Conservation (phyloP, 106 monocot genomes). For the Allium sativum region DNA sequence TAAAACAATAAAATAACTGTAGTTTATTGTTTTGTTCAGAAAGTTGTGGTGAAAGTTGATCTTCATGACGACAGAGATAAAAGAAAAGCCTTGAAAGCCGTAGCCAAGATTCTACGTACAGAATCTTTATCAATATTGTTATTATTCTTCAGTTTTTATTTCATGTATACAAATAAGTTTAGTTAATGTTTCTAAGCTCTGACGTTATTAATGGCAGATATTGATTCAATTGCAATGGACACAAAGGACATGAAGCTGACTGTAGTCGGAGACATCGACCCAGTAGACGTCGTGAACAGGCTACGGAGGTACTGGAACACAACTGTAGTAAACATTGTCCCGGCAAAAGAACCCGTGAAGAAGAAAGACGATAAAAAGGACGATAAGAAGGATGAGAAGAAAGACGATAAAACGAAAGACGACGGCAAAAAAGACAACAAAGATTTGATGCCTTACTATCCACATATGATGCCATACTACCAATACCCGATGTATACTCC, state of each 20-base stretch:
- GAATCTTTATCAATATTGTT: too few relatives aligned
- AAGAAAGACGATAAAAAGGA: slow-evolving; percentile 6
- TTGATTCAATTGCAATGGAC: slow-evolving; percentile 15
- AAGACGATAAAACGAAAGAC: not conserved
- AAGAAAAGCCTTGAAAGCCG: slow-evolving; percentile 17
- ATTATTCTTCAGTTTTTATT: too few relatives aligned
- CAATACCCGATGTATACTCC: not conserved
- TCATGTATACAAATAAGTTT: too few relatives aligned
- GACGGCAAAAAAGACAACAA: not conserved
- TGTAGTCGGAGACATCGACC: slow-evolving; percentile 12
- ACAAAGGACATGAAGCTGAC: slow-evolving; percentile 13
- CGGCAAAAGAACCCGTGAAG: slow-evolving; percentile 3
- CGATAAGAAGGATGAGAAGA: slow-evolving; percentile 2
- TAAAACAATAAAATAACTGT: too few relatives aligned
- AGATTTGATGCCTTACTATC: not conserved
- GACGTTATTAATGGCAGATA: too few relatives aligned
- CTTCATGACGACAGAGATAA: slow-evolving; percentile 13
- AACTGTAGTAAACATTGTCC: slow-evolving; percentile 1
- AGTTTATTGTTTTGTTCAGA: too few relatives aligned
- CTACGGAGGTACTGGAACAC: slow-evolving; percentile 8
- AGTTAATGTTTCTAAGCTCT: too few relatives aligned
- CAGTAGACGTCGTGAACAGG: slow-evolving; percentile 7
- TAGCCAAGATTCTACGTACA: slow-evolving; percentile 8
- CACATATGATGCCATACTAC: slow-evolving; percentile 1
- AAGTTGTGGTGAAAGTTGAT: slow-evolving; percentile 9